Evolutionary conservation across 352 stramenopile genomes (phyloP), one percentile per base, ranked within the genome.

Genomic region (Globisporangium carolinianum): DNA sequence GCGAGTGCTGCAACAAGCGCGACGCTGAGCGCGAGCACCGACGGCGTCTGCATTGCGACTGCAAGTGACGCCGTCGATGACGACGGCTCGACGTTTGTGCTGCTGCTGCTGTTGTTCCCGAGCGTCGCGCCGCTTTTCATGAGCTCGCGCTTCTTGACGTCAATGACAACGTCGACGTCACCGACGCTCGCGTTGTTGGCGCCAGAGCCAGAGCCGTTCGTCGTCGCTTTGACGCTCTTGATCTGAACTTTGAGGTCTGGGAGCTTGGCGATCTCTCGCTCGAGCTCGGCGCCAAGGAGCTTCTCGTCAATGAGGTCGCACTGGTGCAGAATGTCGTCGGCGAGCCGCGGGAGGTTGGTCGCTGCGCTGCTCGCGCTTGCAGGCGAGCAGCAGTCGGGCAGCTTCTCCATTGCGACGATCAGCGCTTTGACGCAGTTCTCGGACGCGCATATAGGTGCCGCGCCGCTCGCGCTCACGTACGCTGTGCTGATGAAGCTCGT

Each of bases 121-220:
- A 47, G n/a, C 6, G 50, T 10, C 18, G 8, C 37, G 18, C 50
- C 53, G 35, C 57, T 39, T 43, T 73, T 72, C 67, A 78, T 73
- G 24, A 75, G 49, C 53, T 75, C 70, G 41, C 70, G 67, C 60
- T 73, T 75, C 57, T 78, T 78, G 32, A 78, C 70, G 47, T 75
- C 67, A 48, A 78, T 73, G 52, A 78, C 63, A 9, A 78, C 64
- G 52, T 78, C 70, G 9, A 78, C 62, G 37, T 57, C 57, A 17
- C 52, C 59, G 0, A 53, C 57, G 1, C 35, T 63, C 4, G 51
- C 7, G 1, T 37, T 53, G 15, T 35, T 17, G 36, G 10, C 14
- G 36, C n/a, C 18, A 8, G 18, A 39, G 12, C 43, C 51, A 32
- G 35, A 45, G n/a, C 43, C 51, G 57, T 43, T 63, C 32, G 18